Evolutionary conservation across 2,329 filamentous ascomycete species (phyloP), one percentile per base, ranked within the genome.

Genomic region (Ambrosiella cleistominuta): DNA sequence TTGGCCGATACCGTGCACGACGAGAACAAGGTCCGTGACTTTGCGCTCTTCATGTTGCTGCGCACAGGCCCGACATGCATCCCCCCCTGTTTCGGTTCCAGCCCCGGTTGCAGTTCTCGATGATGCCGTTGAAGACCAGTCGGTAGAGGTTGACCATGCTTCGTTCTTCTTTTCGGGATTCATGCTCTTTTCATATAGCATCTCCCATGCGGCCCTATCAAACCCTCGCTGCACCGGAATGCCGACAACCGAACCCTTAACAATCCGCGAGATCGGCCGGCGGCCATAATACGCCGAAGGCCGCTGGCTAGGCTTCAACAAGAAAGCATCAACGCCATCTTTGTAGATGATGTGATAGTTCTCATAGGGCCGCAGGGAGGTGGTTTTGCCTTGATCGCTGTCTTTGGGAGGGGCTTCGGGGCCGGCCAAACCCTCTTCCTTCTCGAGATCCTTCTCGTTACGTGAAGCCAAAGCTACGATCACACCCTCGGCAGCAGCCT

Each of bases 1-100:
- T 68, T 98, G 93, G 0, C 93, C 93, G 62, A 98, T 97, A 1
- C 93, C 93, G 66, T 98, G 93, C 49, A 93, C 86, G 8, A 97
- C 88, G 3, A 98, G 75, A 1, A 97, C 80, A 7, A 98, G 74
- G 66, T 98, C 93, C 0, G 86, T 91, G 4, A 95, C 86, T 61
- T 82, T 81, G 1, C 82, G 82, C 36, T 75, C 75, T 47, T 79
- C 74, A 66, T 81, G 76, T 67, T 88, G 75, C 63, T 79, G 72
- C 66, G 76, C 70, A 70, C 88, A 85, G 65, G 82, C 77, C 62
- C 74, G 64, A 68, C 83, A 81, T 9, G 65, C 63, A 36, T 52
- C 52, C 7, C 3, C 44, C 6, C 13, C n/a, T 9, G 36, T 40
- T 15, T 9, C 40, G 11, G 15, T 7, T 17, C 35, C 7, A 7